Percentiles rank a stretch among this genome's conserved stretches.
phyloP scores from a whole-genome alignment of 2,329 filamentous ascomycete species.

The Fusarium sp. region DNA sequence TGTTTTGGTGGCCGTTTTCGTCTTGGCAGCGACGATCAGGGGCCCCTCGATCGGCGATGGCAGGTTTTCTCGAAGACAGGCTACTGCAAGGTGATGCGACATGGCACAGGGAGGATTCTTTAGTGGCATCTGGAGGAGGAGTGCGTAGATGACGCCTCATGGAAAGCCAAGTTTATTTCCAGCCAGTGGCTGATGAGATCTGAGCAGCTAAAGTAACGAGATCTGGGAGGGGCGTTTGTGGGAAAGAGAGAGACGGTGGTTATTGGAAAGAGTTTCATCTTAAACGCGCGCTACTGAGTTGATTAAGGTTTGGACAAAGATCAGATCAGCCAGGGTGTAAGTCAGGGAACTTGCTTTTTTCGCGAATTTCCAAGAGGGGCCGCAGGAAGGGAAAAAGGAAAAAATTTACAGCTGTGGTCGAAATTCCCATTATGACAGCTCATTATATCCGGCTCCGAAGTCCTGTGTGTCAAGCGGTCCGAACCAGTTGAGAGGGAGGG shows the following conservation, averaged over 20 bases:
- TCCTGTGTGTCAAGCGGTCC: neutral
- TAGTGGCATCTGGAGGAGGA: slow-evolving; percentile 6
- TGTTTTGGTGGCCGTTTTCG: slow-evolving; percentile 22
- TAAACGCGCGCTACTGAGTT: slow-evolving; percentile 16
- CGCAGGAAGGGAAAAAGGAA: neutral
- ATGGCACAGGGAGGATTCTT: slow-evolving; percentile 9
- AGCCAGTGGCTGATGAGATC: slow-evolving; percentile 2
- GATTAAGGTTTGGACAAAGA: slow-evolving; percentile 37
- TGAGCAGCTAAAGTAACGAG: slow-evolving; percentile 12
- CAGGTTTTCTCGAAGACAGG: slow-evolving; percentile 24
- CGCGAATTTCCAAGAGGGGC: slow-evolving; percentile 7
- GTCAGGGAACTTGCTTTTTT: slow-evolving; percentile 26
- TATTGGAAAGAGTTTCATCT: slow-evolving; percentile 4
- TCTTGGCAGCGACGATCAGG: slow-evolving; percentile 35
- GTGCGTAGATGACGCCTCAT: slow-evolving; percentile 6
- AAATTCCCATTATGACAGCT: slow-evolving; percentile 24
- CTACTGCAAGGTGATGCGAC: slow-evolving; percentile 29
- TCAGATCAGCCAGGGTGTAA: slow-evolving; percentile 38
- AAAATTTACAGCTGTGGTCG: neutral
- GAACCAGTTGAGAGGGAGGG: neutral
- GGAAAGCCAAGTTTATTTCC: slow-evolving; percentile 7
- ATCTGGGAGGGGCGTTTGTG: neutral
- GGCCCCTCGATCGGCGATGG: slow-evolving; percentile 25
- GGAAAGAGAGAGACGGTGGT: neutral
- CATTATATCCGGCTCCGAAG: slow-evolving; percentile 33